phyloP scores from a whole-genome alignment of 176 grass and related monocot genomes.

The Luzula sylvatica region DNA sequence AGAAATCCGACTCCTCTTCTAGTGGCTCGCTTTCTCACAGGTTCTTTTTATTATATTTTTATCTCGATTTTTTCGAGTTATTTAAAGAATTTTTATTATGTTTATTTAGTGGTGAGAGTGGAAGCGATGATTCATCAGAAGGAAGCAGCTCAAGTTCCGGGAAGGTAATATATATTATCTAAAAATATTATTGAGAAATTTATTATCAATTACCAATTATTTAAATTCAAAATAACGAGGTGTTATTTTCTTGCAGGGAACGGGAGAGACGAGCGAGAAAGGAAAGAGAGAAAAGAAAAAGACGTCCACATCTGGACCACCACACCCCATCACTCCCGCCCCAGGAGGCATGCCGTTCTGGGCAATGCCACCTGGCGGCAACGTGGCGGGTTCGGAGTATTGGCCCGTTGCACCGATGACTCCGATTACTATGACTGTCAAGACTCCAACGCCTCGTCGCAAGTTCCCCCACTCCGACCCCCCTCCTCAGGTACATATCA shows the following conservation, averaged over 20 bases:
- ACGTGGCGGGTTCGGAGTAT: slow-evolving; percentile 7
- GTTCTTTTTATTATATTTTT: not conserved
- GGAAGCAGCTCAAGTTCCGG: slow-evolving; percentile 21
- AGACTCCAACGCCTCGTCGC: slow-evolving; percentile 13
- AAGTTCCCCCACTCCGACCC: not conserved
- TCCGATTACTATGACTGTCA: slow-evolving; percentile 21
- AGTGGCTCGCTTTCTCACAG: slow-evolving; percentile 10
- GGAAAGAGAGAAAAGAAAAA: slow-evolving; percentile 15
- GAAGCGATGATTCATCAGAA: slow-evolving; percentile 21
- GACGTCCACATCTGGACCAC: not conserved
- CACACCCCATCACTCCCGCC: slow-evolving; percentile 5
- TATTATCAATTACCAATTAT: no score
- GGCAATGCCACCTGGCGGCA: slow-evolving; percentile 4
- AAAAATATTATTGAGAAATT: not conserved
- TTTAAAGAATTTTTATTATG: not conserved
- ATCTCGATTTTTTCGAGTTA: not conserved
- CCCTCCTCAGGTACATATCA: slow-evolving; percentile 2
- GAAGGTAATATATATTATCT: not conserved
- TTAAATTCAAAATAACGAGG: no score
- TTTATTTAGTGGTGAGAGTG: slow-evolving; percentile 14
- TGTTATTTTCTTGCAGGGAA: slow-evolving; percentile 12
- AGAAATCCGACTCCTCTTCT: slow-evolving; percentile 16
- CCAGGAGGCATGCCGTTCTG: not conserved
- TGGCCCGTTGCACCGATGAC: slow-evolving; percentile 9
- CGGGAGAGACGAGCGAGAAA: slow-evolving; percentile 14